Evolutionary conservation across 1,139 yeast species (phyloP), one percentile per base, ranked within the genome.

Genomic region (Saccharomyces hybrid): DNA sequence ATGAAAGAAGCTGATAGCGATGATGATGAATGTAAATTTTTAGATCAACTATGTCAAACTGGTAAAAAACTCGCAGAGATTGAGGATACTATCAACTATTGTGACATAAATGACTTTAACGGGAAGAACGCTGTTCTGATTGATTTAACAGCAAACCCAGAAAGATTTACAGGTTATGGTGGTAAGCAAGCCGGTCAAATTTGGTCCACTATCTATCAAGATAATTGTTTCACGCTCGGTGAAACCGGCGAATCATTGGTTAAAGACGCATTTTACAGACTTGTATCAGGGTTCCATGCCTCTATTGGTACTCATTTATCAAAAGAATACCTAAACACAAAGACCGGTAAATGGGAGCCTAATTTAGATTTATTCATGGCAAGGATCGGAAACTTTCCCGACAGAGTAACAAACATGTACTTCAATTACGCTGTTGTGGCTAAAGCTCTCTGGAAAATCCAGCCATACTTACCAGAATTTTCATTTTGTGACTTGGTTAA

Each of bases 151-250:
- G 88, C 87, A 55, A 95, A 95, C 65, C 97, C 96, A 0, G 99
- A 95, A 71, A 78, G 99, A 65, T 95, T 88, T 72, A 95, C 99
- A 1, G 99, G 99, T 0, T 95, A 95, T 68, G 87, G 91, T 48
- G 99, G 99, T 38, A 81, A 84, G 53, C 96, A 93, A 66, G 89
- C 96, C 26, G 83, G 85, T 61, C 91, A 86, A 68, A 88, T 95
- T 52, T 95, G 99, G 99, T 77, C 84, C 50, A 89, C 95, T 56
- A 90, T 95, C 48, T 95, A 95, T 71, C 82, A 83, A 51, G 97
- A 93, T 66, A 90, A 91, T 73, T 90, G 97, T 69, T 91, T 91
- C 72, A 79, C 80, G 49, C 55, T 57, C 5, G 79, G 84, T 55
- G 76, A 70, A 50, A 60, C 58, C 11, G 85, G 79, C 46, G 78